phyloP scores from a whole-genome alignment of 2,329 filamentous ascomycete species.

The Botrytis porri region DNA sequence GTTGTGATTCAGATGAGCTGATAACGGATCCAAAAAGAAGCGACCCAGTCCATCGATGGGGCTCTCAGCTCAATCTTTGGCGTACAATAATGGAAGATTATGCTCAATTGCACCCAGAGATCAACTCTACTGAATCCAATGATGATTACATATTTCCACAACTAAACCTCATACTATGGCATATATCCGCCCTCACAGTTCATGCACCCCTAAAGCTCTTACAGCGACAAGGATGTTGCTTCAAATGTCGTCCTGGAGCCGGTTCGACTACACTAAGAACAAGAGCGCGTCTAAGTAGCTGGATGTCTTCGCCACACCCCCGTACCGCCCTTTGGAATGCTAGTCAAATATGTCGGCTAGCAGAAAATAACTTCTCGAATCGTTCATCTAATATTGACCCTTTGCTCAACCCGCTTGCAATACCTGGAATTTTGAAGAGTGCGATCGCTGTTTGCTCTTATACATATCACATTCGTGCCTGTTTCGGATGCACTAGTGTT shows the following conservation, averaged over 20 bases:
- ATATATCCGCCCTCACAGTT: conserved; percentile 10
- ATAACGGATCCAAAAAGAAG: background rate
- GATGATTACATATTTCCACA: background rate
- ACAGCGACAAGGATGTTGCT: conserved; percentile 14
- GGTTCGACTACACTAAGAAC: background rate
- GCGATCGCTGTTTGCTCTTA: conserved; percentile 13
- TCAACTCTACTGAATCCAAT: background rate
- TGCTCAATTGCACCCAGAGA: background rate
- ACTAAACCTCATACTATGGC: conserved; percentile 9
- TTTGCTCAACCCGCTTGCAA: conserved; percentile 9
- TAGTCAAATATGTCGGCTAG: conserved; percentile 2
- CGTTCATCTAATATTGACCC: background rate
- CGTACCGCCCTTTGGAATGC: conserved; percentile 11
- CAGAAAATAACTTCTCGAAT: background rate
- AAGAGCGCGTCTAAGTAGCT: background rate
- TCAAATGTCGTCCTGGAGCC: conserved; percentile 12
- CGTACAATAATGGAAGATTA: background rate
- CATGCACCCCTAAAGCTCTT: conserved; percentile 11
- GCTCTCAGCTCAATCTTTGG: conserved; percentile 5
- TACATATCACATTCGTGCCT: background rate
- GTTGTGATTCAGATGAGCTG: conserved; percentile 13
- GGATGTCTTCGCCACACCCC: conserved; percentile 14
- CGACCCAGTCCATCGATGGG: background rate
- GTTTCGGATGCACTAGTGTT: background rate
- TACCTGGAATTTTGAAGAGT: conserved; percentile 3